Evolutionary conservation across 805 yeast species (phyloP).

Genomic region (Pichia occidentalis): DNA sequence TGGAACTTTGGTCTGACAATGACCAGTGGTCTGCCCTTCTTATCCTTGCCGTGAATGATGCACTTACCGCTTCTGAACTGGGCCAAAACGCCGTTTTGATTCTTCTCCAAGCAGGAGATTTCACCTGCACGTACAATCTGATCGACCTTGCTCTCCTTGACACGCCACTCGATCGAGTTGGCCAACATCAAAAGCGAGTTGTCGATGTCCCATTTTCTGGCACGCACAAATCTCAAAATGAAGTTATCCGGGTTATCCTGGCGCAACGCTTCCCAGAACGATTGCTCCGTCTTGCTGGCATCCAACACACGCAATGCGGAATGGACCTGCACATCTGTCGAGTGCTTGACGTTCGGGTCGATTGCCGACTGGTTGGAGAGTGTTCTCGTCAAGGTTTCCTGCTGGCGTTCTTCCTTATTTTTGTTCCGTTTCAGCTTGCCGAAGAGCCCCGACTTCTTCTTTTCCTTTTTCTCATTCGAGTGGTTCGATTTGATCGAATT

Average conservation of each 20-base stretch:
- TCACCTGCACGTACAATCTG: constrained; percentile 67
- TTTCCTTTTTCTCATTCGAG: constrained; percentile 14
- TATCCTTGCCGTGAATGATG: constrained; percentile 67
- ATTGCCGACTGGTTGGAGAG: constrained; percentile 19
- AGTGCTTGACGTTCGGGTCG: constrained; percentile 25
- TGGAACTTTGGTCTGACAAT: constrained; percentile 76
- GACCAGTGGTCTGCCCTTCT: constrained; percentile 70
- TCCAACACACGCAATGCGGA: constrained; percentile 45
- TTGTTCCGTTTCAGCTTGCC: constrained; percentile 26
- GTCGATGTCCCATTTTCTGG: constrained; percentile 78
- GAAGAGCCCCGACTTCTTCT: constrained; percentile 31
- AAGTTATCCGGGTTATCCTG: constrained; percentile 79
- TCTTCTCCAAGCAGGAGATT: constrained; percentile 42
- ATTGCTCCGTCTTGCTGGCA: constrained; percentile 42
- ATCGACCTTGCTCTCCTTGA: constrained; percentile 53
- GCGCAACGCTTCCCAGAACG: constrained; percentile 57
- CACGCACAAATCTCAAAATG: constrained; percentile 70
- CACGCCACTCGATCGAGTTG: constrained; percentile 73
- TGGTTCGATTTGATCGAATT: constrained; percentile 1
- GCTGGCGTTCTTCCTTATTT: constrained; percentile 8
- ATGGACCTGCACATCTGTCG: constrained; percentile 37
- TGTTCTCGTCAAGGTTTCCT: constrained; percentile 13
- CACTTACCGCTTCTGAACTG: constrained; percentile 68
- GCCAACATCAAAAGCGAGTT: constrained; percentile 65
- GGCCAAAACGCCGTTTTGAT: constrained; percentile 39